Percentiles rank a stretch among this genome's conserved stretches.
Evolutionary conservation across 2,329 filamentous ascomycete genomes (phyloP).

Genomic region (Penicillium sp.): DNA sequence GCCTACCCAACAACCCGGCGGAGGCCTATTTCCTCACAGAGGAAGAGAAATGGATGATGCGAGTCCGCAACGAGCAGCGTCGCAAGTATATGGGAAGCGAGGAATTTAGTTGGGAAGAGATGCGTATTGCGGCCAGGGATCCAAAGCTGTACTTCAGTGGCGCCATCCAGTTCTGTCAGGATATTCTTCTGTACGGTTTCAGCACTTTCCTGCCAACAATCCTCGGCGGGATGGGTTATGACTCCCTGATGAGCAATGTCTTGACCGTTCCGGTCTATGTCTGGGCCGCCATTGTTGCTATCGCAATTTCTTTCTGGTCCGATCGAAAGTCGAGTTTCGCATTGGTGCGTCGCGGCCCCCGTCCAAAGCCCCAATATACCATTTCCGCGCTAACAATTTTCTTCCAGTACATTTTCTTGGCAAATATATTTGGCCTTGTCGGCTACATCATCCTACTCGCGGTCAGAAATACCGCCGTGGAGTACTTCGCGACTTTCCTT

Average conservation of each 20-base stretch:
- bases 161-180: constrained; percentile 53
- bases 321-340: constrained; percentile 42
- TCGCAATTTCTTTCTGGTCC: constrained; percentile 47
- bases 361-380: not conserved
- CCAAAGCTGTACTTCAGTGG: constrained; percentile 54
- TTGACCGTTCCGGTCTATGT: constrained; percentile 59
- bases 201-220: constrained; percentile 60
- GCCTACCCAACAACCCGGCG: constrained; percentile 45
- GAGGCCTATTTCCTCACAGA: constrained; percentile 51
- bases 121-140: constrained; percentile 33
- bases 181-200: constrained; percentile 57
- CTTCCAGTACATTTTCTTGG: constrained; percentile 35
- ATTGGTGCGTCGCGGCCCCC: constrained; percentile 15
- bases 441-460: constrained; percentile 52
- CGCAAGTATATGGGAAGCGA: constrained; percentile 52
- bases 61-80: constrained; percentile 45
- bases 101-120: constrained; percentile 14
- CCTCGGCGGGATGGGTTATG: constrained; percentile 53
- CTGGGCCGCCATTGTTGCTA: constrained; percentile 46
- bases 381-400: constrained; percentile 3
- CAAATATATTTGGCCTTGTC: constrained; percentile 48
- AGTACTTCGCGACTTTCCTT: constrained; percentile 53
- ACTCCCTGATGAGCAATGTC: constrained; percentile 52
- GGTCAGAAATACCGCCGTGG: constrained; percentile 50
- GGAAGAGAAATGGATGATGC: constrained; percentile 54